A percentile compares a stretch with the other conserved stretches of the same genome.
phyloP scores from a whole-genome alignment of 2,329 filamentous ascomycete species.

The Mariannaea sp. region DNA sequence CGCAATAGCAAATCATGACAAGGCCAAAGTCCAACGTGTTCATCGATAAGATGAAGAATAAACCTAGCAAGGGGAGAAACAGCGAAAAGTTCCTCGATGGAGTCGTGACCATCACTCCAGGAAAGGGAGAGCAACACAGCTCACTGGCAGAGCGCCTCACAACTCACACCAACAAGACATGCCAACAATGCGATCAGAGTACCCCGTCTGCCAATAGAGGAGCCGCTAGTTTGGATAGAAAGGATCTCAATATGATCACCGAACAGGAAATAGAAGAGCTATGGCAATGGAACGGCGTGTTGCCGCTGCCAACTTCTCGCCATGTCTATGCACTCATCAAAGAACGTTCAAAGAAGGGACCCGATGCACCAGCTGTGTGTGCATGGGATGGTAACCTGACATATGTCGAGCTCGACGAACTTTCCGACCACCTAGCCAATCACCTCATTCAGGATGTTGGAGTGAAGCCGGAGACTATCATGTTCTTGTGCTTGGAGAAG shows the following conservation, averaged over 20 bases:
- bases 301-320: background rate
- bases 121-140: background rate
- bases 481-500: background rate
- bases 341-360: conserved; percentile 1
- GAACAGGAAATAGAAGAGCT: background rate
- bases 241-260: background rate
- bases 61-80: background rate
- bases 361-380: conserved; percentile 22
- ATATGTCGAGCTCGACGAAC: conserved; percentile 18
- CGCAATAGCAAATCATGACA: background rate
- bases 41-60: background rate
- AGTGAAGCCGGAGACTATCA: background rate
- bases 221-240: background rate
- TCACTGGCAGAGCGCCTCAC: background rate
- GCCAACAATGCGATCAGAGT: background rate
- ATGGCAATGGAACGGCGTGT: background rate
- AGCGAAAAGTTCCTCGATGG: background rate
- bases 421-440: conserved; percentile 4
- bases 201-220: background rate
- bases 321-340: conserved; percentile 29
- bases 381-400: conserved; percentile 37
- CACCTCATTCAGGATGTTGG: conserved; percentile 5
- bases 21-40: background rate
- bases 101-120: background rate
- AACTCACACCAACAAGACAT: background rate